Evolutionary conservation across 1,284 basidiomycete genomes (phyloP).

Genomic region (Prillingera fragicola): DNA sequence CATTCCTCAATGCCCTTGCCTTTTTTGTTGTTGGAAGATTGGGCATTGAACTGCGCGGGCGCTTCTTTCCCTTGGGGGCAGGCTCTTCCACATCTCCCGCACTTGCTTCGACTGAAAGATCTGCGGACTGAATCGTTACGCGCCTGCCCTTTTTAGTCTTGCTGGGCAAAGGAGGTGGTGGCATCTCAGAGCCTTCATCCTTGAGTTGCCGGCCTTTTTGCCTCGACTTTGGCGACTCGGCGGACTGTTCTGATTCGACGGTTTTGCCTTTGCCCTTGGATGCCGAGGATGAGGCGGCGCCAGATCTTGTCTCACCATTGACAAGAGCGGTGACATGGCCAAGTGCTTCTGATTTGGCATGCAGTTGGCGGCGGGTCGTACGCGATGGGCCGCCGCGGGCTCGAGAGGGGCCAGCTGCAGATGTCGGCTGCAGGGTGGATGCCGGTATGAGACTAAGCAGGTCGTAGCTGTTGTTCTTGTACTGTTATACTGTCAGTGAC

Average conservation of each 20-base stretch:
- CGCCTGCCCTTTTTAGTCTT: slow-evolving; percentile 20
- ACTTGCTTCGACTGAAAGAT: neutral
- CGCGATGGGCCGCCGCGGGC: slow-evolving; percentile 21
- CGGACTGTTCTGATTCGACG: neutral
- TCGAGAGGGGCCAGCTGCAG: slow-evolving; percentile 31
- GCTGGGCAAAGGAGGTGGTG: slow-evolving; percentile 23
- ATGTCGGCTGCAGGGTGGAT: neutral
- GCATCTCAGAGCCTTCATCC: slow-evolving; percentile 24
- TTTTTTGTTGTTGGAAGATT: slow-evolving; percentile 25
- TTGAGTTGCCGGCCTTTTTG: neutral
- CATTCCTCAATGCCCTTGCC: slow-evolving; percentile 2
- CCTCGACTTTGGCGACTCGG: neutral
- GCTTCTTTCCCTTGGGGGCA: slow-evolving; percentile 28
- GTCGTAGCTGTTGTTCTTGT: slow-evolving; percentile 30
- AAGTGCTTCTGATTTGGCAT: slow-evolving; percentile 32
- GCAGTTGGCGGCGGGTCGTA: slow-evolving; percentile 37
- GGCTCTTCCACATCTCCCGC: slow-evolving; percentile 7
- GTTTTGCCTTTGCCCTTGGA: slow-evolving; percentile 18
- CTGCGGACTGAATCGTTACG: slow-evolving; percentile 15
- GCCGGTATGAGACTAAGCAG: slow-evolving; percentile 30
- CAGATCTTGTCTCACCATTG: slow-evolving; percentile 1
- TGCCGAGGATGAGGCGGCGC: neutral
- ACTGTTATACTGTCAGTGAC: slow-evolving; percentile 13
- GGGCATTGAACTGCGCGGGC: slow-evolving; percentile 22
- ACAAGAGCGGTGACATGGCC: slow-evolving; percentile 13